Conservation (phyloP, 129 eudicot genomes). For the Saposhnikovia divaricata region DNA sequence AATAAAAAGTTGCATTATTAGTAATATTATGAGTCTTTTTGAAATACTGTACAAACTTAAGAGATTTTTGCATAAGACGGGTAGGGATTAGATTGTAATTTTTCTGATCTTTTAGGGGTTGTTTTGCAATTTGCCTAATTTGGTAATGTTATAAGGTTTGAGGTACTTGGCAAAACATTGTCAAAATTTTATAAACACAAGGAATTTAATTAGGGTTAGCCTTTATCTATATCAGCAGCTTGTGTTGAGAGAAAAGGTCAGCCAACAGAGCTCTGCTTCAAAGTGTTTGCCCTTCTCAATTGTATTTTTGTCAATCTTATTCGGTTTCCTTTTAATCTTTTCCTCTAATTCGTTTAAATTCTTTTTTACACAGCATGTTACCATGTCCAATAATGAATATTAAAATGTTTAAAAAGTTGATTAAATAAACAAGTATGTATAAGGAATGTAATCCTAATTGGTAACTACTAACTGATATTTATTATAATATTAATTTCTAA, state of each 20-base stretch:
- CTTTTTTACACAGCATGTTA: too few species aligned
- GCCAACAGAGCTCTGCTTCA: background rate
- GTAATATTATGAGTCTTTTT: background rate
- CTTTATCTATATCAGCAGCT: too few species aligned
- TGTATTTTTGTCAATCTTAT: background rate
- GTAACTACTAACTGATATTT: background rate
- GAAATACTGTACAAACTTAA: too few species aligned
- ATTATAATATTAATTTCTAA: background rate
- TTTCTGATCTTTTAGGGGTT: background rate
- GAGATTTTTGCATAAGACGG: too few species aligned
- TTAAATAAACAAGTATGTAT: background rate
- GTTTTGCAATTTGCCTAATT: background rate
- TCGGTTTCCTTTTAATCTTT: background rate
- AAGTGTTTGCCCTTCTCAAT: background rate
- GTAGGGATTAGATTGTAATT: background rate
- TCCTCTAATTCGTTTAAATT: background rate
- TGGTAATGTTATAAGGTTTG: too few species aligned
- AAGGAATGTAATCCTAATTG: background rate
- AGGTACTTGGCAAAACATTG: background rate
- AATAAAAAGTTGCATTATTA: too few species aligned
- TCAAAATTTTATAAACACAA: too few species aligned
- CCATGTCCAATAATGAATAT: background rate
- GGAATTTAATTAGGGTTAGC: too few species aligned
- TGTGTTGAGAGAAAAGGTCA: too few species aligned
- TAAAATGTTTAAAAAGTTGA: too few species aligned